Percentiles rank a stretch among this genome's conserved stretches.
phyloP scores from a whole-genome alignment of 2,329 filamentous ascomycete species.

The Diplodia seriata region DNA sequence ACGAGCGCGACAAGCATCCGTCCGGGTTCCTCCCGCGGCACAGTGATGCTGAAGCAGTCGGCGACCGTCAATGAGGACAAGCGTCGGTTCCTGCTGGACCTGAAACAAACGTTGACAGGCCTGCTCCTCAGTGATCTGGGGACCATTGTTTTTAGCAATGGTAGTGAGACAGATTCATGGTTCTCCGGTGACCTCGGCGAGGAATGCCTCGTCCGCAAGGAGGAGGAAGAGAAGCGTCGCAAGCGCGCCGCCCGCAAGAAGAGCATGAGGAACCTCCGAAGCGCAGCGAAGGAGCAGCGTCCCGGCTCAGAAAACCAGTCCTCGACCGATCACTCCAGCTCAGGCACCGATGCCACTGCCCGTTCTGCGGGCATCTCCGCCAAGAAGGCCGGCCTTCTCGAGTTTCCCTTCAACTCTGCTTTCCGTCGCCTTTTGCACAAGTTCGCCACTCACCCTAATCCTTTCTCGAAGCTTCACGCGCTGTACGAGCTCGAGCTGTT shows the following conservation, averaged over 20 bases:
- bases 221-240: constrained; percentile 50
- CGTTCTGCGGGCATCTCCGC: constrained; percentile 50
- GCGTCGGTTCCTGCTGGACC: constrained; percentile 75
- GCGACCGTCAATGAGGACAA: constrained; percentile 71
- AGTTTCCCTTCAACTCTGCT: constrained; percentile 81
- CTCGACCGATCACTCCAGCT: constrained; percentile 54
- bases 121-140: constrained; percentile 89
- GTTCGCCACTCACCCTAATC: constrained; percentile 89
- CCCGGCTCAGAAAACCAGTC: constrained; percentile 51
- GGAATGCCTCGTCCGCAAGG: constrained; percentile 48
- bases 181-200: constrained; percentile 68
- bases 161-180: constrained; percentile 92
- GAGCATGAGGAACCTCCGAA: constrained; percentile 69
- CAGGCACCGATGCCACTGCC: constrained; percentile 54
- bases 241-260: constrained; percentile 49
- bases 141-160: constrained; percentile 81
- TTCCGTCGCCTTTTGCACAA: constrained; percentile 81
- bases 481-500: constrained; percentile 84
- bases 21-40: constrained; percentile 72
- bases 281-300: constrained; percentile 40
- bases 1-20: constrained; percentile 67
- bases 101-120: constrained; percentile 81
- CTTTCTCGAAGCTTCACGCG: constrained; percentile 82
- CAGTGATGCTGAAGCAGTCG: constrained; percentile 65
- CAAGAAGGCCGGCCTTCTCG: constrained; percentile 55